A percentile compares a stretch with the other conserved stretches of the same genome.
Evolutionary conservation across 73 alveolate species (phyloP).

Genomic region (Paramecium sonneborni): DNA sequence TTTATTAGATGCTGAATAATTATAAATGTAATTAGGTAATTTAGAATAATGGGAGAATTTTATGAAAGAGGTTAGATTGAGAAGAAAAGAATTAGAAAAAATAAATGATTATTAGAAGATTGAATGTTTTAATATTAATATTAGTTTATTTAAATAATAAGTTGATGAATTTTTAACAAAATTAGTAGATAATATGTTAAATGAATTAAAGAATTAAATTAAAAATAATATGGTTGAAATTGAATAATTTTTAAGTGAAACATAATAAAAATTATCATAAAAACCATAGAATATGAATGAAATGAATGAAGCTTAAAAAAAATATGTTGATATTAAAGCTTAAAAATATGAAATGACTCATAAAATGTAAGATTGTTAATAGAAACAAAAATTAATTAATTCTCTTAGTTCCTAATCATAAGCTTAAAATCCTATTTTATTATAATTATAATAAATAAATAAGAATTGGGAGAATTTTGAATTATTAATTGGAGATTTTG

Average conservation of each 20-base stretch:
- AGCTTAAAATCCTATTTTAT: not conserved
- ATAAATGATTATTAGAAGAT: constrained; percentile 85
- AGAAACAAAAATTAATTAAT: constrained; percentile 88
- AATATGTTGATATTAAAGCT: constrained; percentile 86
- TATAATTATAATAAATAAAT: constrained; percentile 70
- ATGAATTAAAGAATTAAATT: constrained; percentile 84
- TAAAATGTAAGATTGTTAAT: constrained; percentile 83
- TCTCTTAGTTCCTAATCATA: constrained; percentile 88
- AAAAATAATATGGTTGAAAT: constrained; percentile 85
- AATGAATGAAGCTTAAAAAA: constrained; percentile 89
- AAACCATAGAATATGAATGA: constrained; percentile 95
- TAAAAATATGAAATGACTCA: constrained; percentile 86
- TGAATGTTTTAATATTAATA: constrained; percentile 89
- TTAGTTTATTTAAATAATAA: constrained; percentile 82
- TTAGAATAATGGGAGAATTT: constrained; percentile 95
- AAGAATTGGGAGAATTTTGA: constrained; percentile 97
- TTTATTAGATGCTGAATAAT: constrained; percentile 75
- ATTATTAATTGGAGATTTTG: constrained; percentile 87
- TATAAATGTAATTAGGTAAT: constrained; percentile 57
- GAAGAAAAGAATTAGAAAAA: constrained; percentile 91
- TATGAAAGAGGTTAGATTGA: constrained; percentile 88
- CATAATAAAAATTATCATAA: constrained; percentile 88
- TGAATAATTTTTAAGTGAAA: constrained; percentile 87
- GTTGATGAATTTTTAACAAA: constrained; percentile 95
- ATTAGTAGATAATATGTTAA: constrained; percentile 90